Base-by-base conservation (phyloP, 2,329 filamentous ascomycete genomes). In the Aspergillus aculeatinus region DNA sequence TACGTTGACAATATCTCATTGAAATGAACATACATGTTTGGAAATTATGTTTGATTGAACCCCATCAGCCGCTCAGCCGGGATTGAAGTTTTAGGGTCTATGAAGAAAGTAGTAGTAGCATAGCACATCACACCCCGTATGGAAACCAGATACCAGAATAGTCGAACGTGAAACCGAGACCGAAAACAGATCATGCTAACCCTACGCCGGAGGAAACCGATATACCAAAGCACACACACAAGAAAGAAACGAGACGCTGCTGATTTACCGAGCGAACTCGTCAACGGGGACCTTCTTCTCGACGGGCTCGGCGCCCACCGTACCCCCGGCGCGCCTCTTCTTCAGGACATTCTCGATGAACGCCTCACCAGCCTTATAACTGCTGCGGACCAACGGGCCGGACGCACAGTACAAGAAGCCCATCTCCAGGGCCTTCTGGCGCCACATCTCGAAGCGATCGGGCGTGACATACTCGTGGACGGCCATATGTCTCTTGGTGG, bases 341-440 rank as follows among this genome's bases (percentile, higher is more conserved):
- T 91, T 90, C 61, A 99, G 80, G 21, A 99, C 94, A 70, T 99
- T 99, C 83, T 99, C 95, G 68, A 99, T 99, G 74, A 99, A 99
- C 1, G 92, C 92, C 81, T 99, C 95, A 42, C 95, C 95, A 2
- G 95, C 95, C 82, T 99, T 99, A 81, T 99, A 99, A 51, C 91
- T 96, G 67, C 92, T 96, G 61, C 95, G 86, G 25, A 99, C 94
- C 51, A 99, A 81, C 1, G 95, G 95, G 0, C 95, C 95, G 60
- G 90, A 95, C 14, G 95, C 95, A 74, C 92, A 96, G 80, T 98
- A 99, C 67, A 99, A 78, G 83, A 99, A 99, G 51, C 95, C 95
- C 87, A 98, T 87, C 63, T 97, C 92, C 50, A 98, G 82, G 44
- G 95, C 94, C 55, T 92, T 87, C 79, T 92, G 86, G 62, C 90